Percentiles rank a stretch among this genome's conserved stretches.
phyloP scores from a whole-genome alignment of 768 basidiomycete species.

The Lactifluus volemus region DNA sequence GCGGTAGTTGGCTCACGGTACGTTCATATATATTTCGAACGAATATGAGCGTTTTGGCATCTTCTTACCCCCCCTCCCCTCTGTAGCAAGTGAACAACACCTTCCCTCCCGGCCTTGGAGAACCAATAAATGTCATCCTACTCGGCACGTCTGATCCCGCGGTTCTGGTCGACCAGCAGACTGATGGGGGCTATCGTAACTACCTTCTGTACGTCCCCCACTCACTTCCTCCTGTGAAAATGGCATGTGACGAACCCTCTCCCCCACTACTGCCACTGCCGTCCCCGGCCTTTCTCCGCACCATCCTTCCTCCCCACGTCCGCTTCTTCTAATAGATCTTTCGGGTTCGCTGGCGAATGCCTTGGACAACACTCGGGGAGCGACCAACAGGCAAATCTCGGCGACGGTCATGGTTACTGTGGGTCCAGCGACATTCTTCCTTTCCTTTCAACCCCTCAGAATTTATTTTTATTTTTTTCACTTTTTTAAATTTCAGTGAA shows the following conservation, averaged over 20 bases:
- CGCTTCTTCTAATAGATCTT: slow-evolving; percentile 36
- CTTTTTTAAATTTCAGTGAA: slow-evolving; percentile 41
- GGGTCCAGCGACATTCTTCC: slow-evolving; percentile 23
- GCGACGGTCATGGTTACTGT: slow-evolving; percentile 74
- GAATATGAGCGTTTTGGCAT: background rate
- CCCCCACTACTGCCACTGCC: background rate
- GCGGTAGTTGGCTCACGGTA: slow-evolving; percentile 70
- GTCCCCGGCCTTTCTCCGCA: background rate
- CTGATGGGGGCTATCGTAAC: slow-evolving; percentile 69
- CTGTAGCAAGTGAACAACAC: background rate
- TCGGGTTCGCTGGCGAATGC: slow-evolving; percentile 71
- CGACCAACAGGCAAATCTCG: slow-evolving; percentile 66
- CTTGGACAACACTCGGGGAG: slow-evolving; percentile 71
- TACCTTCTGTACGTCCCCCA: slow-evolving; percentile 59
- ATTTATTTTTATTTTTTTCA: background rate
- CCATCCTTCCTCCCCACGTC: background rate
- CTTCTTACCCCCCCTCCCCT: background rate
- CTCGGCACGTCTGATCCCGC: slow-evolving; percentile 63
- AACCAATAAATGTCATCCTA: slow-evolving; percentile 80
- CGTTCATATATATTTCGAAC: slow-evolving; percentile 22
- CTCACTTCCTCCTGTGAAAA: background rate
- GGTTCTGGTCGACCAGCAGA: slow-evolving; percentile 52
- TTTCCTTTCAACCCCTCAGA: background rate
- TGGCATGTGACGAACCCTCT: background rate
- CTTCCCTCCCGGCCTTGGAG: slow-evolving; percentile 30